Percentiles rank a stretch among this genome's conserved stretches.
Conservation (phyloP, 2,329 filamentous ascomycete genomes). For the Penicillium sp. region DNA sequence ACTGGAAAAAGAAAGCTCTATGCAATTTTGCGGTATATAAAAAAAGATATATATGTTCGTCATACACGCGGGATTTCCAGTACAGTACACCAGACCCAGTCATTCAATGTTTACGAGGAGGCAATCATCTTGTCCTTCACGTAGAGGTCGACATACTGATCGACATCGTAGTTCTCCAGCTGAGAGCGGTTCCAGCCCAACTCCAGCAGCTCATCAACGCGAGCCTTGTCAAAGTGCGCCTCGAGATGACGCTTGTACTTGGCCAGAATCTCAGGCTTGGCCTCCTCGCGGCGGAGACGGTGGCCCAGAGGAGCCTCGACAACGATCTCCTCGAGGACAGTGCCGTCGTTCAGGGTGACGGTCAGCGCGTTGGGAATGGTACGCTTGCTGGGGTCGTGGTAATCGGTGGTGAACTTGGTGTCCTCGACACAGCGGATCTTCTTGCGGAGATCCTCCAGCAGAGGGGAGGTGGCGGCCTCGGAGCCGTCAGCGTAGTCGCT, state of each 20-base stretch:
- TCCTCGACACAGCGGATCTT: conserved; percentile 97
- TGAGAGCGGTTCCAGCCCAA: conserved; percentile 72
- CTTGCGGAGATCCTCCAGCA: conserved; percentile 88
- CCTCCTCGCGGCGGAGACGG: conserved; percentile 86
- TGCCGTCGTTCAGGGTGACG: conserved; percentile 92
- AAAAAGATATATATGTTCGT: conserved; percentile 12
- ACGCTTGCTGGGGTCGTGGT: conserved; percentile 89
- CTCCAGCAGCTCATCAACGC: conserved; percentile 79
- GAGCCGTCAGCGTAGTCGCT: conserved; percentile 90
- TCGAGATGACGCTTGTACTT: conserved; percentile 93
- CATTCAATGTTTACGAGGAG: conserved; percentile 19
- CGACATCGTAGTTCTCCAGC: conserved; percentile 78
- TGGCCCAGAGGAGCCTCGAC: conserved; percentile 95
- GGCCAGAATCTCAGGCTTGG: conserved; percentile 91
- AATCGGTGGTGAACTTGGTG: conserved; percentile 88
- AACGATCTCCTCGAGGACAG: conserved; percentile 81
- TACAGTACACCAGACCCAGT: neutral
- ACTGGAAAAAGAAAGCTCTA: conserved; percentile 5
- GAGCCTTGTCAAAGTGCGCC: conserved; percentile 74
- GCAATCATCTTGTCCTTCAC: conserved; percentile 54
- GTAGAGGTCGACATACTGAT: conserved; percentile 91
- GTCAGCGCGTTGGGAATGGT: conserved; percentile 97
- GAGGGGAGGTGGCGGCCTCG: conserved; percentile 84
- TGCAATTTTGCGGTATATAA: conserved; percentile 21
- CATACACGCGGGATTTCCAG: conserved; percentile 11